phyloP scores from a whole-genome alignment of 169 alveolate genomes.

The Babesia ovis region DNA sequence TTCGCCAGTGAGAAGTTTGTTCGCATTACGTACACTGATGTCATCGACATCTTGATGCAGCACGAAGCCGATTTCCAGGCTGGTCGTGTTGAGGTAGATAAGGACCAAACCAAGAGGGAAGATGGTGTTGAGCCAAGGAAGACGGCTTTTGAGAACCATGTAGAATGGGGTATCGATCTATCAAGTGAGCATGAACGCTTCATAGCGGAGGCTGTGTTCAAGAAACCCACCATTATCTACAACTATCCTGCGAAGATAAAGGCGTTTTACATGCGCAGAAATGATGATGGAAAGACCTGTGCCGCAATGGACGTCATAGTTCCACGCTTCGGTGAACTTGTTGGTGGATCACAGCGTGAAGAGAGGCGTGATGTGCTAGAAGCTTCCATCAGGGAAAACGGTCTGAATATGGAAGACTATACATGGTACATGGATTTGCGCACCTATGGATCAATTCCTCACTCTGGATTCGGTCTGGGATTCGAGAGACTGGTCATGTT shows the following conservation, averaged over 20 bases:
- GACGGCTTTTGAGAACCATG: conserved; percentile 67
- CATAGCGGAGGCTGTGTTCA: conserved; percentile 92
- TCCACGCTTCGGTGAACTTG: conserved; percentile 95
- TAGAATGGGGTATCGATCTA: conserved; percentile 96
- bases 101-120: conserved; percentile 49
- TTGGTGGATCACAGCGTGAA: conserved; percentile 99
- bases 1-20: conserved; percentile 89
- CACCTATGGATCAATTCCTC: conserved; percentile 96
- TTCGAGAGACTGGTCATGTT: conserved; percentile 97
- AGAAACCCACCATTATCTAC: conserved; percentile 95
- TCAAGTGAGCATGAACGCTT: conserved; percentile 97
- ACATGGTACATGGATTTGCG: conserved; percentile 93
- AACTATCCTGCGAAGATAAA: conserved; percentile 97
- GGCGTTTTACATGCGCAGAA: conserved; percentile 93
- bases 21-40: conserved; percentile 97
- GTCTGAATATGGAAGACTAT: conserved; percentile 81
- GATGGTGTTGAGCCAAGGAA: conserved; percentile 51
- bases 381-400: conserved; percentile 86
- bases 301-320: conserved; percentile 97
- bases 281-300: conserved; percentile 93
- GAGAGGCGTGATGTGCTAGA: conserved; percentile 92
- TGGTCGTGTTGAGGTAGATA: conserved; percentile 58
- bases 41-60: conserved; percentile 85
- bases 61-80: conserved; percentile 68
- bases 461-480: conserved; percentile 98